Evolutionary conservation across 2,329 filamentous ascomycete genomes (phyloP), one percentile per base, ranked within the genome.

Genomic region (Chaetothyriales sp.): DNA sequence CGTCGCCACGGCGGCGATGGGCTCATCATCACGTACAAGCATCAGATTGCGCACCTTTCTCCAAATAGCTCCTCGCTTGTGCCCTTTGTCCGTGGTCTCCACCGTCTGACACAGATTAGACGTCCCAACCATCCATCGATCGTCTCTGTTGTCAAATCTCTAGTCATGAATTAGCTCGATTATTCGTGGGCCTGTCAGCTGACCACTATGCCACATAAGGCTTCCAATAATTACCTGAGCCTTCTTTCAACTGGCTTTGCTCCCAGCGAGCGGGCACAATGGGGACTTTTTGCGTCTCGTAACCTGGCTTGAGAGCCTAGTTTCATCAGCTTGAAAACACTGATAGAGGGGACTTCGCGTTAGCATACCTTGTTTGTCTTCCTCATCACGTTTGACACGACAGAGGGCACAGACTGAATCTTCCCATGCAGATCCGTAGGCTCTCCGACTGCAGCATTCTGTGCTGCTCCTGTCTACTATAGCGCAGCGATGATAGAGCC

Each of bases 401-500:
- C 48, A 55, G 43, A 18, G 36, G 42, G 45, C 20, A 43, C 53
- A 53, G 18, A 49, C 28, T 18, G 52, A 45, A 20, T 51, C 49
- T 28, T 53, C 48, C 10, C 49, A 18, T 6, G 47, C 26, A 15
- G 53, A 51, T 39, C 49, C 53, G 26, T 48, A 48, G 49, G 44
- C 52, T 42, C 48, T 53, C 18, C 49, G 28, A 48, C 49, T 52
- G 32, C 43, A 43, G 45, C 53, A 53, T 25, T 18, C 44, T 28
- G 44, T 51, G 44, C 19, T 20, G 46, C 28, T 46, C 48, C 26
- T 43, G 50, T 22, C 44, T 15, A 36, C 52, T 19, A 28, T 42
- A 10, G 52, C 46, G 43, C 56, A 56, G 18, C 43, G 44, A 26
- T 56, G 52, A 36, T 55, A 56, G 20, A 52, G 42, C 18, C 49